These are phyloP conservation scores for Casuarina equisetifolia DNA, from an alignment of 306 rosid genomes.

Conservation along the genomic window DNA sequence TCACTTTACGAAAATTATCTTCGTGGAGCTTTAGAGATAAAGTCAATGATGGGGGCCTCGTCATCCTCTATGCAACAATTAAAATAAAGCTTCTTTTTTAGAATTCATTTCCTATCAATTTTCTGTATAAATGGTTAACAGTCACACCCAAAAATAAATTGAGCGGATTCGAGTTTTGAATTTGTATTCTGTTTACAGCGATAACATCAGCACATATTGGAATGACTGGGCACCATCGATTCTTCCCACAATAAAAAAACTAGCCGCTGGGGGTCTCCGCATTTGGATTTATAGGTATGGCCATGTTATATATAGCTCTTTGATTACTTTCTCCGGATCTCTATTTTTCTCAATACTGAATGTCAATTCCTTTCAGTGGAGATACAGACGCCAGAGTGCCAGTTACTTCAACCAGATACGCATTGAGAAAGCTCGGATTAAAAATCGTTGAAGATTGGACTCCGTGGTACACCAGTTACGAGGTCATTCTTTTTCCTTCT, in stretches of 20 bases:
- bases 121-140: too few relatives aligned
- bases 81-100: too few relatives aligned
- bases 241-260: constrained; percentile 44
- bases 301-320: too few relatives aligned
- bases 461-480: constrained; percentile 42
- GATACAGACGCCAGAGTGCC: constrained; percentile 56
- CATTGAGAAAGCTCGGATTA: constrained; percentile 45
- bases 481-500: constrained; percentile 23
- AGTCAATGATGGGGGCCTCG: too few relatives aligned
- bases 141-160: too few relatives aligned
- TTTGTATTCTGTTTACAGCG: constrained; percentile 7
- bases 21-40: too few relatives aligned
- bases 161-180: too few relatives aligned
- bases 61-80: too few relatives aligned
- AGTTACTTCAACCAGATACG: constrained; percentile 46
- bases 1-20: too few relatives aligned
- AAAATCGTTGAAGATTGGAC: constrained; percentile 42
- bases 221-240: constrained; percentile 38
- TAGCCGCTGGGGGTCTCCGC: constrained; percentile 44
- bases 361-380: constrained; percentile 30
- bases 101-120: too few relatives aligned
- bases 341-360: neutral
- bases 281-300: constrained; percentile 53
- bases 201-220: constrained; percentile 25
- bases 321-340: neutral